Conservation (phyloP, 2,329 filamentous ascomycete species). For the Penicillium olsonii region DNA sequence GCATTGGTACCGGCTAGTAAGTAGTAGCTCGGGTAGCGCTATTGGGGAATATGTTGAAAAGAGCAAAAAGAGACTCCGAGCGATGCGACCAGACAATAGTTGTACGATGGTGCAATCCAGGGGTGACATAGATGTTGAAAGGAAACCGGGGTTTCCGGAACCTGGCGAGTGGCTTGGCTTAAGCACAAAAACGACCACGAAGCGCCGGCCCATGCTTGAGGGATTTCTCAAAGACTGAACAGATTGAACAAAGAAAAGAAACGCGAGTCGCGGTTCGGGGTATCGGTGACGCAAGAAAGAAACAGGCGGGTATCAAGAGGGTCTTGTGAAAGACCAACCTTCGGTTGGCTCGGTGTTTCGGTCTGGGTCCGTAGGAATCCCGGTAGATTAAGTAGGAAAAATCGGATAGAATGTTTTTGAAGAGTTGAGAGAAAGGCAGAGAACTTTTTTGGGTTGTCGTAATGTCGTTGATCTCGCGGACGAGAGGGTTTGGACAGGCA, state of each 20-base stretch:
- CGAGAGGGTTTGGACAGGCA: not conserved
- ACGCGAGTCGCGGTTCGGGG: not conserved
- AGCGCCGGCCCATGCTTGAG: conserved; percentile 17
- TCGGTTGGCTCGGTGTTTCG: not conserved
- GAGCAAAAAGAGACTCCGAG: conserved; percentile 1
- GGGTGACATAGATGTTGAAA: conserved; percentile 13
- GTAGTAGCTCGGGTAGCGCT: conserved; percentile 6
- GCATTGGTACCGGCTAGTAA: conserved; percentile 8
- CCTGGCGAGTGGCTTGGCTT: conserved; percentile 8
- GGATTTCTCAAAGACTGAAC: conserved; percentile 3
- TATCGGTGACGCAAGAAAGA: conserved; percentile 4
- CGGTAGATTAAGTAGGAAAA: conserved; percentile 4
- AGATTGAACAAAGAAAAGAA: not conserved
- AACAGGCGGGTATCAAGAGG: conserved; percentile 1
- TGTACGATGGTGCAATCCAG: conserved; percentile 14
- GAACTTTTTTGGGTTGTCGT: conserved; percentile 22
- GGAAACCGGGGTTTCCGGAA: conserved; percentile 4
- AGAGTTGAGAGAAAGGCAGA: conserved; percentile 8
- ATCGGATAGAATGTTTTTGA: not conserved
- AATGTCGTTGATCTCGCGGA: conserved; percentile 12
- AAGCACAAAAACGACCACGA: conserved; percentile 1
- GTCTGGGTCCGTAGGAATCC: conserved; percentile 1
- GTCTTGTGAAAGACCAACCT: not conserved
- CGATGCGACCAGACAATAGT: conserved; percentile 8
- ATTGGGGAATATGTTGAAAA: conserved; percentile 13